Percentiles rank a stretch among this genome's conserved stretches.
Evolutionary conservation across 2,329 filamentous ascomycete genomes (phyloP).

Genomic region (Stagonosporopsis vannaccii): DNA sequence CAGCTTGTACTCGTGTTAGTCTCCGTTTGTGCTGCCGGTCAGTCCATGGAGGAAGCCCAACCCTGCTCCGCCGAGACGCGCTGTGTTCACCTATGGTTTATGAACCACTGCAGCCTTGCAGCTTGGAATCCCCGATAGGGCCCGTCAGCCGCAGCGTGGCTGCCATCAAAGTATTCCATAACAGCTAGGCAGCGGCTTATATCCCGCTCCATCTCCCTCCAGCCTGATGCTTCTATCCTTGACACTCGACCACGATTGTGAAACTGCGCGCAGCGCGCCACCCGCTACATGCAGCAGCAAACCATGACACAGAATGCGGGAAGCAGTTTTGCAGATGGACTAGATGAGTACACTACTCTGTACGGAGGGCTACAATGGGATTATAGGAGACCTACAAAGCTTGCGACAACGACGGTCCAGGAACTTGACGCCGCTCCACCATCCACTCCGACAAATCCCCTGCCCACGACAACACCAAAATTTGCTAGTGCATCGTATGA

Average conservation of each 20-base stretch:
- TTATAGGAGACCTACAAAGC: conserved; percentile 1
- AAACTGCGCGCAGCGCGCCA: neutral
- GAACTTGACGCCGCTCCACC: conserved; percentile 8
- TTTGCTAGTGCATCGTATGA: conserved; percentile 19
- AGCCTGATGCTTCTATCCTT: conserved; percentile 3
- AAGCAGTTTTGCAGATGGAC: conserved; percentile 7
- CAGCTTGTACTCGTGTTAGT: neutral
- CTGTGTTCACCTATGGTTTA: neutral
- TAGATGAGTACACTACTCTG: conserved; percentile 8
- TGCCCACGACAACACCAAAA: neutral
- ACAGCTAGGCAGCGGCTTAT: neutral
- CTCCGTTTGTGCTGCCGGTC: conserved; percentile 6
- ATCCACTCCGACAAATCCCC: neutral
- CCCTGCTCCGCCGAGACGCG: neutral
- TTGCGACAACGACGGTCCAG: conserved; percentile 7
- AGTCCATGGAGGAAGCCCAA: neutral
- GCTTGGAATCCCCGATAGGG: neutral
- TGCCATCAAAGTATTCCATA: neutral
- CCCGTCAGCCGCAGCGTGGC: conserved; percentile 6
- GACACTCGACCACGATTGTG: neutral
- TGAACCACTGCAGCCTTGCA: neutral
- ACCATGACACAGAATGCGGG: neutral
- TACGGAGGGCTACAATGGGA: conserved; percentile 13
- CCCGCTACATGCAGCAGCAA: conserved; percentile 9
- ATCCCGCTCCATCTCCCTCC: conserved; percentile 4